Evolutionary conservation across 2,329 filamentous ascomycete genomes (phyloP).

Genomic region (Bipolaris sorokiniana): DNA sequence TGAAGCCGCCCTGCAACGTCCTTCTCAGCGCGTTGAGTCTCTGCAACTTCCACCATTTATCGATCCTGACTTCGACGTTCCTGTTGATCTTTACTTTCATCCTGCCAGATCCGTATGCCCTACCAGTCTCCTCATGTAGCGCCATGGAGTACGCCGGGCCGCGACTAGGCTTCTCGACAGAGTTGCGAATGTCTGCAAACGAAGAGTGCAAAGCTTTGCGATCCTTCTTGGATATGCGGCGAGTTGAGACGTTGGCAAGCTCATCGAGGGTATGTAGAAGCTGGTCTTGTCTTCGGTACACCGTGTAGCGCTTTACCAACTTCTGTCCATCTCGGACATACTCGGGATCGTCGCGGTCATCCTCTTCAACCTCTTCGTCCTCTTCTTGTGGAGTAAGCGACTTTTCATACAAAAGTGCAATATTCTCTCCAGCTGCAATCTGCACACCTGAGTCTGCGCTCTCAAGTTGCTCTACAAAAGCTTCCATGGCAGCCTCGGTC

Average conservation of each 20-base stretch:
- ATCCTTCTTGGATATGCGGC: conserved; percentile 69
- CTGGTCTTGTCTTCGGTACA: conserved; percentile 68
- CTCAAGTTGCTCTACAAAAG: conserved; percentile 84
- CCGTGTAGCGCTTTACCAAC: conserved; percentile 68
- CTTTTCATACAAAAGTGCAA: conserved; percentile 83
- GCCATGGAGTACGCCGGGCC: conserved; percentile 72
- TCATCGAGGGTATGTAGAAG: conserved; percentile 64
- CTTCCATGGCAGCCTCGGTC: conserved; percentile 75
- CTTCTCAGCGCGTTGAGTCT: conserved; percentile 66
- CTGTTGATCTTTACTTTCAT: conserved; percentile 65
- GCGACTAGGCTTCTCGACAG: conserved; percentile 69
- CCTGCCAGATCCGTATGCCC: conserved; percentile 64
- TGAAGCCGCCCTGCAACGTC: conserved; percentile 58
- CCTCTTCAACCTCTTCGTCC: conserved; percentile 60
- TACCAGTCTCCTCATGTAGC: conserved; percentile 65
- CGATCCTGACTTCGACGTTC: conserved; percentile 66
- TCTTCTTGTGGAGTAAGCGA: conserved; percentile 65
- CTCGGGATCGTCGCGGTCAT: conserved; percentile 55
- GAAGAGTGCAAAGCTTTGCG: conserved; percentile 69
- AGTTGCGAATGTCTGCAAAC: conserved; percentile 70
- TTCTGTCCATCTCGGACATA: conserved; percentile 30
- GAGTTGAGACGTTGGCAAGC: conserved; percentile 66
- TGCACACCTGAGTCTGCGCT: conserved; percentile 75
- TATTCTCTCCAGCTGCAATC: conserved; percentile 77
- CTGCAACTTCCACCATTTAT: conserved; percentile 76